Conservation (phyloP, 78 protist species). For the Anaeramoeba ignava region DNA sequence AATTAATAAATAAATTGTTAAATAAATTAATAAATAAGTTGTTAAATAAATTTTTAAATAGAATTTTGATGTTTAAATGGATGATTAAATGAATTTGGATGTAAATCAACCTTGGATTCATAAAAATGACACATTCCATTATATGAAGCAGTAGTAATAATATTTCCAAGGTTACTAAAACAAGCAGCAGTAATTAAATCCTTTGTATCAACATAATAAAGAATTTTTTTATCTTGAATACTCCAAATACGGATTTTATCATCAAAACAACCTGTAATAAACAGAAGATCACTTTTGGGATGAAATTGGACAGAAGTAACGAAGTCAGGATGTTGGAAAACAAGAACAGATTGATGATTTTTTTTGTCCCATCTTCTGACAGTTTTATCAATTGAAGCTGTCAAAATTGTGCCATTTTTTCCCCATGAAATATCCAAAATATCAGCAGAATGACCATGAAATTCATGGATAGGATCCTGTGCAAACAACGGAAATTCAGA, state of each 20-base stretch:
- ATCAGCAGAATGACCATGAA: slow-evolving; percentile 33
- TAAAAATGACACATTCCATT: too few species aligned
- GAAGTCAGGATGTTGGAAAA: slow-evolving; percentile 40
- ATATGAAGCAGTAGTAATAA: too few species aligned
- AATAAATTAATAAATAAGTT: too few species aligned
- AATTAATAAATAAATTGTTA: background rate
- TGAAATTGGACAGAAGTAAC: slow-evolving; percentile 46
- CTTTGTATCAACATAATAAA: slow-evolving; percentile 6
- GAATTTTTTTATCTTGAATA: slow-evolving; percentile 18
- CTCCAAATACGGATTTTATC: slow-evolving; percentile 25
- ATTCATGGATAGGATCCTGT: background rate
- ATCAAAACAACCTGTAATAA: slow-evolving; percentile 34
- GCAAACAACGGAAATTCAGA: slow-evolving; percentile 8
- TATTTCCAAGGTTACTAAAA: too few species aligned
- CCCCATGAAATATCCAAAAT: slow-evolving; percentile 40
- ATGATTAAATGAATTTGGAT: slow-evolving; percentile 5
- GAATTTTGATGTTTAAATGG: background rate
- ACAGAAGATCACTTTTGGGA: slow-evolving; percentile 33
- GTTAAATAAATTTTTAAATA: background rate
- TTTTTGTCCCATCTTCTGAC: slow-evolving; percentile 38
- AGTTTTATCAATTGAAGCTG: slow-evolving; percentile 41
- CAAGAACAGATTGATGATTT: slow-evolving; percentile 8
- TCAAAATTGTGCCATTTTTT: slow-evolving; percentile 16
- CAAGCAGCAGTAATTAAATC: too few species aligned
- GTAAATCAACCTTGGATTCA: background rate